Percentiles rank a stretch among this genome's conserved stretches.
These are phyloP conservation scores for Zygosaccharomyces rouxii DNA, from an alignment of 805 yeast species.

Conservation along the genomic window DNA sequence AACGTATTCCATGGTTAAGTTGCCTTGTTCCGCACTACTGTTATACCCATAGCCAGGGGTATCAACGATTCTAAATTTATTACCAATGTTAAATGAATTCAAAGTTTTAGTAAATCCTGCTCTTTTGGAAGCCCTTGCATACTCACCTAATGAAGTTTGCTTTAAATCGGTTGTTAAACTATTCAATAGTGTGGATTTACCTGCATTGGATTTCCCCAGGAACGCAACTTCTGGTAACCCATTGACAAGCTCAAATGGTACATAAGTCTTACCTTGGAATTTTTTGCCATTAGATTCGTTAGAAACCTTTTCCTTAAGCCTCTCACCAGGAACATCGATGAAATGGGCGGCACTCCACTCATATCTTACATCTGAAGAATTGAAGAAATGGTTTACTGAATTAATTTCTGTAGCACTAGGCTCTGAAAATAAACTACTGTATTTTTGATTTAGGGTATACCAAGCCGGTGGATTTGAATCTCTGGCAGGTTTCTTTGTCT, in stretches of 20 bases:
- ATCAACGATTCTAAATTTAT: conserved; percentile 64
- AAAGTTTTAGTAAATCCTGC: conserved; percentile 60
- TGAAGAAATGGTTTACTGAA: conserved; percentile 41
- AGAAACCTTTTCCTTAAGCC: conserved; percentile 11
- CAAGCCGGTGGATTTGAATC: conserved; percentile 7
- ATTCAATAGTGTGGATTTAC: conserved; percentile 76
- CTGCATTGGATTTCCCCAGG: conserved; percentile 80
- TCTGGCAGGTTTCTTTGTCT: neutral
- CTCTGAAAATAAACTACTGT: conserved; percentile 14
- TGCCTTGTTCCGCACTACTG: conserved; percentile 66
- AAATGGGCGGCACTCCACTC: conserved; percentile 60
- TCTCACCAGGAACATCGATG: conserved; percentile 47
- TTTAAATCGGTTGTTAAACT: conserved; percentile 45
- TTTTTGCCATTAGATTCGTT: conserved; percentile 28
- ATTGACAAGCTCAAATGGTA: conserved; percentile 30
- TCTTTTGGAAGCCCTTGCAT: conserved; percentile 51
- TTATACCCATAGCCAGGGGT: conserved; percentile 87
- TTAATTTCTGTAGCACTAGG: conserved; percentile 25
- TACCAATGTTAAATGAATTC: conserved; percentile 66
- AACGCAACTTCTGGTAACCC: conserved; percentile 70
- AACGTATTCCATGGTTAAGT: conserved; percentile 60
- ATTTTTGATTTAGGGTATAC: conserved; percentile 13
- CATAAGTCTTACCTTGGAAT: conserved; percentile 24
- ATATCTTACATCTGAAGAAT: conserved; percentile 41
- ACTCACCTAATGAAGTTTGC: conserved; percentile 31